phyloP scores from a whole-genome alignment of 306 rosid species.

The Vigna nakashimae region DNA sequence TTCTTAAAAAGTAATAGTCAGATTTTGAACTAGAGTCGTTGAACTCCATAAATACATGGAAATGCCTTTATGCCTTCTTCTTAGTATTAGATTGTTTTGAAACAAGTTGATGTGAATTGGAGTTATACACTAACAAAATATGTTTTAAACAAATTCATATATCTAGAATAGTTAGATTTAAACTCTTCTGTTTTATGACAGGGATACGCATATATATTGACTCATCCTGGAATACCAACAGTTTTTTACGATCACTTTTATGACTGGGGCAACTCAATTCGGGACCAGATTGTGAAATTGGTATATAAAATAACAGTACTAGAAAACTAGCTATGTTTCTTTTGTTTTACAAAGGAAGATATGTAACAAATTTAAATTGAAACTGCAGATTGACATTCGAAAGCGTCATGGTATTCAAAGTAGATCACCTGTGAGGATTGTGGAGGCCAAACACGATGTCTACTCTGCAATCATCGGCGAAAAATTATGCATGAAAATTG shows the following conservation, averaged over 20 bases:
- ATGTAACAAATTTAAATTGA: slow-evolving; percentile 29
- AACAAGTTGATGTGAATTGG: too few species aligned
- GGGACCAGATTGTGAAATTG: slow-evolving; percentile 79
- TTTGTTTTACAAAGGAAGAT: slow-evolving; percentile 1
- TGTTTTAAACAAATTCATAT: too few species aligned
- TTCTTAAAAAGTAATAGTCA: too few species aligned
- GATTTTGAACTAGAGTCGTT: too few species aligned
- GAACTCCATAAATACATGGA: too few species aligned
- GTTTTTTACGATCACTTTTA: slow-evolving; percentile 91
- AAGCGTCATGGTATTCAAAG: slow-evolving; percentile 82
- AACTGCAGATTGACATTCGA: slow-evolving; percentile 72
- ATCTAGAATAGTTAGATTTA: too few species aligned
- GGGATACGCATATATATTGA: slow-evolving; percentile 92
- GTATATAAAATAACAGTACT: slow-evolving; percentile 48
- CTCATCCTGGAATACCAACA: slow-evolving; percentile 93
- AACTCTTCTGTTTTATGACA: slow-evolving; percentile 36
- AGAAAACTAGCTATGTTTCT: not conserved
- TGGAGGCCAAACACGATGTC: slow-evolving; percentile 80
- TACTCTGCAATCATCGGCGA: slow-evolving; percentile 88
- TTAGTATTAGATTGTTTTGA: too few species aligned
- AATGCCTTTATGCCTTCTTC: too few species aligned
- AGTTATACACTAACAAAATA: too few species aligned
- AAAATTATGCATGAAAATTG: slow-evolving; percentile 87
- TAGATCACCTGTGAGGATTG: slow-evolving; percentile 70
- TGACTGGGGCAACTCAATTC: slow-evolving; percentile 71